A percentile compares a stretch with the other conserved stretches of the same genome.
phyloP scores from a whole-genome alignment of 768 basidiomycete genomes.

The Phanerochaete sordida region DNA sequence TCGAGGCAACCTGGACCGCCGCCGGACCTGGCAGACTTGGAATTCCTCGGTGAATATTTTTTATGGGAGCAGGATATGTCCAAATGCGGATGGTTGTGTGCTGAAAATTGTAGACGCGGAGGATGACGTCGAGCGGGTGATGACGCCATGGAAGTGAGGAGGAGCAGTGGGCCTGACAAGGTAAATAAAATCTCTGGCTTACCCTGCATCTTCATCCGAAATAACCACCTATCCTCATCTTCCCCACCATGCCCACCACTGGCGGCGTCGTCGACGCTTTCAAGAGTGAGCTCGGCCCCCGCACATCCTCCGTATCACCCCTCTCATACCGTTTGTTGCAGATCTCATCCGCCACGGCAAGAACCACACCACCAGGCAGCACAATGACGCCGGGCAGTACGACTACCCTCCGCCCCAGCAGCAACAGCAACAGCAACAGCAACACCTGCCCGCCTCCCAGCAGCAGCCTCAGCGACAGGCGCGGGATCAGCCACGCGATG shows the following conservation, averaged over 20 bases:
- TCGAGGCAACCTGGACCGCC: not conserved
- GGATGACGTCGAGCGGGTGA: conserved; percentile 11
- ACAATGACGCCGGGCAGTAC: conserved; percentile 15
- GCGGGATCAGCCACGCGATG: conserved; percentile 21
- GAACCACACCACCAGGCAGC: conserved; percentile 28
- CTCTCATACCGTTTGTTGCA: conserved; percentile 19
- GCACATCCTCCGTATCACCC: conserved; percentile 4
- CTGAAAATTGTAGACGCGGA: not conserved
- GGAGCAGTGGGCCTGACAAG: conserved; percentile 7
- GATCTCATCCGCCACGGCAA: conserved; percentile 56
- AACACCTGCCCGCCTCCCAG: conserved; percentile 29
- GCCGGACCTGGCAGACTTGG: not conserved
- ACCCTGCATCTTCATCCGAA: conserved; percentile 4
- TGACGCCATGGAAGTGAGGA: conserved; percentile 14
- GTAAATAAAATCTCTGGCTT: conserved; percentile 5
- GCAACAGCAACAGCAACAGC: conserved; percentile 22
- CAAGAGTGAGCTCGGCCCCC: conserved; percentile 58
- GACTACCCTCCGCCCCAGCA: conserved; percentile 14
- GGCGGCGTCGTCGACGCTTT: conserved; percentile 77
- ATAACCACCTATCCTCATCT: conserved; percentile 2
- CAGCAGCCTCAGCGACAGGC: conserved; percentile 17
- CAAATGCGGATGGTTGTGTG: not conserved
- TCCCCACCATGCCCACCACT: conserved; percentile 50
- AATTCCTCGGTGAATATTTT: not conserved
- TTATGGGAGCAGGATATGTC: not conserved